Evolutionary conservation across 345 rosid species (phyloP), one percentile per base, ranked within the genome.

Genomic region (Pistacia integerrima): DNA sequence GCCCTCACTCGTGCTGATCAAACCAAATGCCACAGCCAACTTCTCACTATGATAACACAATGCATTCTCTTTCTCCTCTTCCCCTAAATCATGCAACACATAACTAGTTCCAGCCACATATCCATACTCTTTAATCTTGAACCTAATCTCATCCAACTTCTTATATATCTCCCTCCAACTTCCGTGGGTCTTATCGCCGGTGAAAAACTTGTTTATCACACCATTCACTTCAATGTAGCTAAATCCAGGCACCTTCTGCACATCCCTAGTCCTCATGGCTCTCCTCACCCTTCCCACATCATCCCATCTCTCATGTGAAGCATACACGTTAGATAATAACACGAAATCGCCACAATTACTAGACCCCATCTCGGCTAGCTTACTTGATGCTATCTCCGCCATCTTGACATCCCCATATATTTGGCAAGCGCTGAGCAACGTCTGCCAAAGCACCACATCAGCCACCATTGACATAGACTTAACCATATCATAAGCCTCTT

Each of bases 31-130:
- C 76, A 93, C 94, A 55, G 98, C 98, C 83, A 94, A 66, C 82
- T 93, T 93, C 89, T 91, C 97, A 72, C 98, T 91, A 48, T 93
- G 98, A 82, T 89, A 87, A 33, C 82, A 86, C 78, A 93, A 58
- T 30, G 87, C 97, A 59, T 90, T 88, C 88, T 89, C 97, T 83
- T 94, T 91, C 80, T 94, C 98, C 75, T 94, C 98, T 35, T 91
- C 94, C 55, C 92, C 98, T 67, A 93, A 90, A 81, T 94, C 98
- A 82, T 94, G 97, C 81, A 91, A 77, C 61, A 94, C 98, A 70
- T 82, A 88, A 75, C 85, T 79, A 30, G 98, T 91, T 77, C 87
- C 91, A 1, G 97, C 95, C 63, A 85, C 87, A 77, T 91, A 93
- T 4, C 98, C 96, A 8, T 82, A 75, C 54, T 91, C 94, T 82